These are phyloP conservation scores for Cylindrotheca closterium DNA, from an alignment of 108 stramenopile species.

Conservation along the genomic window DNA sequence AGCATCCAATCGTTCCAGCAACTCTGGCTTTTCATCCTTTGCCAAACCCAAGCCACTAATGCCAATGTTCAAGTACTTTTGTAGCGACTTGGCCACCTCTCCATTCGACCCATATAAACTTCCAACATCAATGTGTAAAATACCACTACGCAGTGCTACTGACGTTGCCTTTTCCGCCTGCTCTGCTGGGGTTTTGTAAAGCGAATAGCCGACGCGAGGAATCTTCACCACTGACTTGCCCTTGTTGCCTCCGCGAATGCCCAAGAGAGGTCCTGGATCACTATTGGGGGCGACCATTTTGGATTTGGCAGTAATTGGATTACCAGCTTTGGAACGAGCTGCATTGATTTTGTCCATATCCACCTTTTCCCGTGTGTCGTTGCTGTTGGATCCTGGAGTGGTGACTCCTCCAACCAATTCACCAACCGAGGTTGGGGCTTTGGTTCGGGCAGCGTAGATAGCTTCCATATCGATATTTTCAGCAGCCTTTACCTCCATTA, in stretches of 20 bases:
- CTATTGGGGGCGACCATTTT: conserved; percentile 17
- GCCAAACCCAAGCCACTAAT: conserved; percentile 10
- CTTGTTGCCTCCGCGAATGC: conserved; percentile 34
- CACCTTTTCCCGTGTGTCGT: conserved; percentile 6
- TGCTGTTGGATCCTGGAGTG: not conserved
- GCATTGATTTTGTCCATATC: conserved; percentile 41
- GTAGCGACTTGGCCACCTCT: conserved; percentile 35
- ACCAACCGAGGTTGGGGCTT: not conserved
- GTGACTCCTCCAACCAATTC: not conserved
- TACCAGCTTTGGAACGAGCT: conserved; percentile 11
- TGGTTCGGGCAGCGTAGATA: not conserved
- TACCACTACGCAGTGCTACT: conserved; percentile 64
- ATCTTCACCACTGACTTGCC: conserved; percentile 37
- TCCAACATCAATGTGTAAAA: conserved; percentile 69
- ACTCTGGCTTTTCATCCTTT: conserved; percentile 33
- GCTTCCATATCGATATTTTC: not conserved
- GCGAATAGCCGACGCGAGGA: conserved; percentile 70
- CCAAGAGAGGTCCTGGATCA: conserved; percentile 41
- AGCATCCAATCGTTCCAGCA: conserved; percentile 35
- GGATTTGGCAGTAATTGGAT: not conserved
- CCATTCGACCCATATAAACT: conserved; percentile 56
- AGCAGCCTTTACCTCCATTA: too few species aligned
- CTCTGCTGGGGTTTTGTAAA: conserved; percentile 72
- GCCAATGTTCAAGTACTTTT: conserved; percentile 39
- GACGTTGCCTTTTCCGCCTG: conserved; percentile 45